Conservation (phyloP, 164 flowering plant genomes). For the Dillenia suffruticosa region DNA sequence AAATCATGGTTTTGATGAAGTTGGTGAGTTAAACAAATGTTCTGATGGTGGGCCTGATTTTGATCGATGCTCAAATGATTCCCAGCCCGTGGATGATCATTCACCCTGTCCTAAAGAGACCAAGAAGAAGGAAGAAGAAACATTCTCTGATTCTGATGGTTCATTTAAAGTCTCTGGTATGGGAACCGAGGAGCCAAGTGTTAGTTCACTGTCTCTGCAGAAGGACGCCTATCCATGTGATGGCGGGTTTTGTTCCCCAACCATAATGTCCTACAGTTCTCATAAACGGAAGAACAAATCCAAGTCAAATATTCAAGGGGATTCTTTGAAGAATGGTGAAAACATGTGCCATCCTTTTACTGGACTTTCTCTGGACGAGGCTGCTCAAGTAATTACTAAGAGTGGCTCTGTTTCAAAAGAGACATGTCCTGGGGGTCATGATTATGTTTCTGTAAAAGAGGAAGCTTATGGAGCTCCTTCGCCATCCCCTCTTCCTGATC, state of each 20-base stretch:
- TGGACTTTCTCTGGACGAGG: slow-evolving; percentile 5
- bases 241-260: slow-evolving; percentile 14
- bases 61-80: slow-evolving; percentile 12
- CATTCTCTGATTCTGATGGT: slow-evolving; percentile 10
- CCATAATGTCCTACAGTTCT: slow-evolving; percentile 6
- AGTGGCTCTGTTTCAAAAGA: slow-evolving; percentile 12
- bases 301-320: slow-evolving; percentile 8
- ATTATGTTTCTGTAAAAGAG: slow-evolving; percentile 22
- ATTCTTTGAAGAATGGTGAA: slow-evolving; percentile 6
- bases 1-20: slow-evolving; percentile 3
- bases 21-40: not conserved
- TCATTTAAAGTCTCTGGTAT: slow-evolving; percentile 10
- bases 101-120: slow-evolving; percentile 4
- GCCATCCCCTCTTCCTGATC: slow-evolving; percentile 22
- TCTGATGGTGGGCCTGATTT: slow-evolving; percentile 8
- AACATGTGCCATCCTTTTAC: not conserved
- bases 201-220: slow-evolving; percentile 13
- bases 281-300: slow-evolving; percentile 9
- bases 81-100: not conserved
- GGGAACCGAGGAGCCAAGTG: slow-evolving; percentile 6
- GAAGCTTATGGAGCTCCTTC: slow-evolving; percentile 32
- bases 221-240: slow-evolving; percentile 14
- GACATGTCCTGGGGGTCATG: slow-evolving; percentile 15
- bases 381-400: not conserved
- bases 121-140: slow-evolving; percentile 13